These are phyloP conservation scores for Clarireedia hainanense DNA, from an alignment of 2,329 filamentous ascomycete species.

Conservation along the genomic window DNA sequence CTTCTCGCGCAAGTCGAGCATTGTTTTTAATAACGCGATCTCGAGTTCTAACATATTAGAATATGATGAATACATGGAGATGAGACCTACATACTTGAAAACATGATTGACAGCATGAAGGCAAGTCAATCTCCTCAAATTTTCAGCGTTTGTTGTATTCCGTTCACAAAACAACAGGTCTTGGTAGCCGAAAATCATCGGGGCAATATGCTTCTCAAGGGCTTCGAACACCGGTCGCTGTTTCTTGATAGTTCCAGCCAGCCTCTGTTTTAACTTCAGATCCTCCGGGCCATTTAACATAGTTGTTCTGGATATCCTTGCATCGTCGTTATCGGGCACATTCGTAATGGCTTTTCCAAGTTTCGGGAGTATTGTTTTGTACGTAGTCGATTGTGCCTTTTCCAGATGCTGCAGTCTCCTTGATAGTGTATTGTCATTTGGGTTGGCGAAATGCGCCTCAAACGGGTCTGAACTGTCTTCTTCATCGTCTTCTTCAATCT, in stretches of 20 bases:
- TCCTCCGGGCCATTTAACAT: conserved; percentile 33
- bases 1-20: conserved; percentile 62
- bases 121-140: conserved; percentile 63
- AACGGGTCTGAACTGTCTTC: conserved; percentile 62
- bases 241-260: conserved; percentile 47
- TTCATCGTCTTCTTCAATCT: conserved; percentile 33
- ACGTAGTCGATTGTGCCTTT: conserved; percentile 43
- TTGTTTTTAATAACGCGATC: conserved; percentile 93
- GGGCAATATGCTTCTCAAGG: conserved; percentile 57
- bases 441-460: conserved; percentile 67
- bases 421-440: conserved; percentile 53
- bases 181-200: conserved; percentile 71
- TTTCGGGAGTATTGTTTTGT: conserved; percentile 35
- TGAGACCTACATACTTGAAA: conserved; percentile 55
- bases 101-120: conserved; percentile 88
- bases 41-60: conserved; percentile 51
- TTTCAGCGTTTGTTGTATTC: conserved; percentile 58
- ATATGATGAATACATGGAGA: not conserved
- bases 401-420: conserved; percentile 44
- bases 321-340: conserved; percentile 36
- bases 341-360: conserved; percentile 41
- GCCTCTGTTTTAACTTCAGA: conserved; percentile 62
- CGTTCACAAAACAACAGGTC: conserved; percentile 73
- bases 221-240: conserved; percentile 50
- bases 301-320: conserved; percentile 18